phyloP scores from a whole-genome alignment of 768 basidiomycete genomes.

The Boletus subcaerulescens region DNA sequence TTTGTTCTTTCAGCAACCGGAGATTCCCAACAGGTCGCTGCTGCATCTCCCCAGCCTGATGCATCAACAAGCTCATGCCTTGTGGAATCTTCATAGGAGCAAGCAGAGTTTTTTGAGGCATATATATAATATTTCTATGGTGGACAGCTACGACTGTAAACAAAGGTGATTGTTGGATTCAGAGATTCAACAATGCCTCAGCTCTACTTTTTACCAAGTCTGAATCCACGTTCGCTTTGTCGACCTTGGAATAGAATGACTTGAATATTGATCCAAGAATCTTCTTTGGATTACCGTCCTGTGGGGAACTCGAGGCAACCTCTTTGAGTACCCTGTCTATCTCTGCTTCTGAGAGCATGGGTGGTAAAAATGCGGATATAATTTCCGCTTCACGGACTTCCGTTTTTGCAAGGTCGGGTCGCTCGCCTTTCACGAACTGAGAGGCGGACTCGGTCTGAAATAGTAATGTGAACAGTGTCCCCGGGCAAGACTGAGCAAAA shows the following conservation, averaged over 20 bases:
- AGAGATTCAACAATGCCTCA: constrained; percentile 34
- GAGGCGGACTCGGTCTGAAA: constrained; percentile 56
- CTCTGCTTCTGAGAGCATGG: constrained; percentile 52
- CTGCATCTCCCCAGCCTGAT: neutral
- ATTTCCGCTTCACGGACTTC: constrained; percentile 57
- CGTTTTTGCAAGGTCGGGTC: constrained; percentile 62
- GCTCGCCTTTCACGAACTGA: constrained; percentile 54
- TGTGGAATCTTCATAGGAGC: constrained; percentile 1
- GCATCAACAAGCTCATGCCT: neutral
- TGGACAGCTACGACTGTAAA: neutral
- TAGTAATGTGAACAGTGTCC: constrained; percentile 6
- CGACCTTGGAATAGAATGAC: constrained; percentile 58
- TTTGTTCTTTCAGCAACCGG: neutral
- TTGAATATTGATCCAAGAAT: constrained; percentile 53
- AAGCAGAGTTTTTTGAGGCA: neutral
- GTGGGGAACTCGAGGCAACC: constrained; percentile 32
- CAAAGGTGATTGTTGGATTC: neutral
- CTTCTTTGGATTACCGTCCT: constrained; percentile 19
- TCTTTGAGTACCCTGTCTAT: constrained; percentile 51
- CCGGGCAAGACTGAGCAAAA: neutral
- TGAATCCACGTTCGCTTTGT: constrained; percentile 57
- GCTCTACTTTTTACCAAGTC: constrained; percentile 54
- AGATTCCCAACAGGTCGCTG: neutral
- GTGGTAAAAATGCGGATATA: constrained; percentile 56
- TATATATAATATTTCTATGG: neutral